Evolutionary conservation across 2,329 filamentous ascomycete species (phyloP), one percentile per base, ranked within the genome.

Genomic region (Aspergillus sp.): DNA sequence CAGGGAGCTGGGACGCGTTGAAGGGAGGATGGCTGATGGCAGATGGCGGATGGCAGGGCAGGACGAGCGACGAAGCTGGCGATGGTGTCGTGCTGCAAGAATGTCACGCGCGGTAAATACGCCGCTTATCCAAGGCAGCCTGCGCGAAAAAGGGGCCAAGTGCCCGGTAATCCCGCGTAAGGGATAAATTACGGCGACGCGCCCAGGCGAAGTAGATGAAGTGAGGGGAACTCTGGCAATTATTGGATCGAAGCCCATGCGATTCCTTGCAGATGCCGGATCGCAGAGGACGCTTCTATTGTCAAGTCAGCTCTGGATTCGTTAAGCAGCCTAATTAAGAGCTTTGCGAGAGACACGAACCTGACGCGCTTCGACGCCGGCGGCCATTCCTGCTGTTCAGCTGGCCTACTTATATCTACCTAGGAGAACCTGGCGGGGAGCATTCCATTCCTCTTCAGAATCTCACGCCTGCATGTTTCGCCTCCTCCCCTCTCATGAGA

Each of bases 1-100:
- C 25, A 38, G 48, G 48, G 55, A 66, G 46, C 25, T 25, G 48
- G 48, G 55, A 66, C 68, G 68, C 67, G 68, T 68, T 68, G 59
- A 52, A 69, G 67, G 68, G 68, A 67, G 19, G 17, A 56, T 50
- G 17, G 22, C 30, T 28, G 23, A 65, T 25, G 28, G 25, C 25
- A 4, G 25, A 28, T 28, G 25, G 25, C 25, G 4, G 25, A 28
- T 28, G 25, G 25, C 4, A 28, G 6, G 19, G 19, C 19, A 19
- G 19, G 19, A 19, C 19, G 19, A 19, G 19, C 19, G 34, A 41
- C 34, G 34, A 41, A 15, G 34, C 15, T 41, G 34, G 15, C 34
- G 34, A 57, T 49, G 46, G 46, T 57, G 54, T 49, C 54, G 54
- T 19, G 54, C 66, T 57, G 17, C 34, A 31, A 34, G 46, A 31